Base-by-base conservation (phyloP, 2,329 filamentous ascomycete species). In the Neoascochyta sp. region DNA sequence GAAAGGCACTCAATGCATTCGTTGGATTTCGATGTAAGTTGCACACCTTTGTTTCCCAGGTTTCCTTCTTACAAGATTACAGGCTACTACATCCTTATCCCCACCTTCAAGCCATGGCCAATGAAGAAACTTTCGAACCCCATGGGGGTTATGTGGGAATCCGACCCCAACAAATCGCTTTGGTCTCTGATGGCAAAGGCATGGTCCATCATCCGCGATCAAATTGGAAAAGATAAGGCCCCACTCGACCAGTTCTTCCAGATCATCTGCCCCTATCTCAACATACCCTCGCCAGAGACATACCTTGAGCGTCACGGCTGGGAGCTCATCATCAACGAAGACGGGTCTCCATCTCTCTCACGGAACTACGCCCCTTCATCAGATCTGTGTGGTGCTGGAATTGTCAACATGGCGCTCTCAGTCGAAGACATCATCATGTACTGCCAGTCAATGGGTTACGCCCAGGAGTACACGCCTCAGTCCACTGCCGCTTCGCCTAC, bases 141-240 rank as follows among this genome's bases (percentile, higher is more conserved):
- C 39, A 53, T 78, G 36, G 68, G 63, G 13, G 50, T 54, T 16
- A 60, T 76, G 37, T 78, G 74, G 74, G 54, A 64, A 27, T 55
- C 61, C 19, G 73, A 77, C 41, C 63, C 61, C 25, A 69, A 68
- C 59, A 67, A 72, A 45, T 62, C 65, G 36, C 67, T 73, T 43
- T 76, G 73, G 72, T 63, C 63, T 26, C 57, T 77, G 36, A 54
- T 76, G 34, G 69, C 72, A 26, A 74, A 74, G 47, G 70, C 73
- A 11, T 78, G 74, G 63, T 76, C 73, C 17, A 64, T 67, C 37
- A 62, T 75, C 26, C 68, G 73, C 26, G 73, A 76, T 44, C 60
- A 68, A 24, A 51, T 70, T 29, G 69, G 71, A 45, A 68, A 69
- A 40, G 54, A 60, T 13, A 60, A 66, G 17, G 65, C 71, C 14